Percentiles rank a stretch among this genome's conserved stretches.
These are phyloP conservation scores for Citrus reticulata DNA, from an alignment of 345 rosid genomes.

Conservation along the genomic window DNA sequence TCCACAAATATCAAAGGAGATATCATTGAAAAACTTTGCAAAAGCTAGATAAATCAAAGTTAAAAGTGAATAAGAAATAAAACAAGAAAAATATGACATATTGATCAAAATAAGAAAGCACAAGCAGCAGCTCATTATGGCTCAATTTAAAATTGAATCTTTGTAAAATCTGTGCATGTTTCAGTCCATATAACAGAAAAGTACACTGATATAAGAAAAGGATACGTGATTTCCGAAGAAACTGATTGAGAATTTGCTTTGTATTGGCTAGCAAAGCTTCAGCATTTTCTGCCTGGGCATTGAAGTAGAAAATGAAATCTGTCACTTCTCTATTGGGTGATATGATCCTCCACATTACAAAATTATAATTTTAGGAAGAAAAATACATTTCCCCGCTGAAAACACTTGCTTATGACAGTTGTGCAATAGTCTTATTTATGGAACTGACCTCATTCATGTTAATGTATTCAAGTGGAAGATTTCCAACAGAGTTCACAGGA, in stretches of 20 bases:
- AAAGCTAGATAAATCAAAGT: background rate
- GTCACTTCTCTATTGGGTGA: constrained; percentile 9
- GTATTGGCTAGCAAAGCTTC: constrained; percentile 94
- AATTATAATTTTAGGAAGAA: background rate
- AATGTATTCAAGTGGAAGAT: constrained; percentile 79
- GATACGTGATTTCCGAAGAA: constrained; percentile 89
- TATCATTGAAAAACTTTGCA: background rate
- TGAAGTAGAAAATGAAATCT: constrained; percentile 3
- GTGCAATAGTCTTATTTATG: background rate
- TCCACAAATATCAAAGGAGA: constrained; percentile 3
- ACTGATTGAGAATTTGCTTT: constrained; percentile 90
- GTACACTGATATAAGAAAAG: constrained; percentile 18
- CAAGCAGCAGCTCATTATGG: background rate
- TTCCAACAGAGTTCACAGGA: constrained; percentile 94
- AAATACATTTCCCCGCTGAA: background rate
- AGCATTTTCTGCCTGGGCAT: constrained; percentile 73
- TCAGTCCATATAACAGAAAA: background rate
- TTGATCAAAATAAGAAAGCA: background rate
- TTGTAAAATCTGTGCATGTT: background rate
- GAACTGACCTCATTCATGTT: constrained; percentile 66
- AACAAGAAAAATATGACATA: background rate
- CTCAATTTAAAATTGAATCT: background rate
- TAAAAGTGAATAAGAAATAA: background rate
- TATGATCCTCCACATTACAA: background rate
- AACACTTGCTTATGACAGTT: background rate